A percentile compares a stretch with the other conserved stretches of the same genome.
Evolutionary conservation across 495 filamentous ascomycete species (phyloP).

Genomic region (Penicillium atrosanguineum): DNA sequence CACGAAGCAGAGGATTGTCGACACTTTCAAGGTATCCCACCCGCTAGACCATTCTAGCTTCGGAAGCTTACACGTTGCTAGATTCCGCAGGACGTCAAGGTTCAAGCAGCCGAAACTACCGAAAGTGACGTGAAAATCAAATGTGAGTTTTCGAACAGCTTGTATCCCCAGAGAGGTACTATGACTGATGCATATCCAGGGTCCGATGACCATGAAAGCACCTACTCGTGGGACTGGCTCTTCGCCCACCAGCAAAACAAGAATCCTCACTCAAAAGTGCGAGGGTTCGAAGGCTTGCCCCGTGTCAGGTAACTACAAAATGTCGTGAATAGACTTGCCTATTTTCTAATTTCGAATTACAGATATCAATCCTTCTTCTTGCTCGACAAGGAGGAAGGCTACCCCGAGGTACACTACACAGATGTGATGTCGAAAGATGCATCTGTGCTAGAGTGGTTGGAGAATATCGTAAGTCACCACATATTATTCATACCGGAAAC

Average conservation of each 20-base stretch:
- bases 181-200: constrained; percentile 28
- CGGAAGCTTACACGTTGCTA: constrained; percentile 1
- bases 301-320: neutral
- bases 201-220: constrained; percentile 52
- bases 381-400: constrained; percentile 12
- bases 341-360: neutral
- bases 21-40: constrained; percentile 63
- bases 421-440: constrained; percentile 56
- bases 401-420: constrained; percentile 55
- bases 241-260: constrained; percentile 18
- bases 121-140: constrained; percentile 18
- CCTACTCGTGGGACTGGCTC: constrained; percentile 55
- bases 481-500: neutral
- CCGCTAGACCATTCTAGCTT: neutral
- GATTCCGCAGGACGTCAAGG: constrained; percentile 55
- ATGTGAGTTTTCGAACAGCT: constrained; percentile 22
- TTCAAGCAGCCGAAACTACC: constrained; percentile 20
- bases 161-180: neutral
- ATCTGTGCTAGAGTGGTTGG: constrained; percentile 55
- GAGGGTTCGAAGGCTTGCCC: neutral
- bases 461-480: constrained; percentile 52
- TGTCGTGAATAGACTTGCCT: neutral
- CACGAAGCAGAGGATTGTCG: constrained; percentile 69
- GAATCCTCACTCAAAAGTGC: neutral
- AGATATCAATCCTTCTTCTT: neutral